Base-by-base conservation (phyloP, 345 rosid genomes). In the Salix caprea region DNA sequence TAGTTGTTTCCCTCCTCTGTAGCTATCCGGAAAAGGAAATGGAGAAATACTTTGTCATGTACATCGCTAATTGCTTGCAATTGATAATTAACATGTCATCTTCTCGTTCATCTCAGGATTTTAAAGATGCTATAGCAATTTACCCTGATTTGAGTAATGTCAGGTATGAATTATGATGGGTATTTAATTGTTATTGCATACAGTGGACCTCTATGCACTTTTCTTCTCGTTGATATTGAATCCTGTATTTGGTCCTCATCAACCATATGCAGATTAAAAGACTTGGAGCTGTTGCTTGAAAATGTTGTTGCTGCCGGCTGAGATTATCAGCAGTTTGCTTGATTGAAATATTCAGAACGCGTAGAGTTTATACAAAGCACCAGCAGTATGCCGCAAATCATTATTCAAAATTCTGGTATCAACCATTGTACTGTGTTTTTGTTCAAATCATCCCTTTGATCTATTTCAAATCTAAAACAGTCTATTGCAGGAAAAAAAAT, bases 81-180 rank as follows among this genome's bases (percentile, higher is more conserved):
- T 37, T 14, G 18, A 39, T 76, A 21, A 60, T 60, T 72, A 9
- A 75, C 54, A 34, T 71, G 67, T 58, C 54, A 15, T 66, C 52
- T 40, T 66, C 5, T 52, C 36, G 18, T 71, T 28, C 75, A 19
- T 18, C 75, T 30, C 91, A 92, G 99, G 97, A 95, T 82, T 95
- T 95, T 67, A 86, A 78, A 75, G 97, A 89, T 66, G 90, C 97
- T 14, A 83, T 92, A 15, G 90, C 94, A 44, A 82, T 83, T 54
- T 95, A 92, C 77, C 93, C 97, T 61, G 99, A 95, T 80, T 79
- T 95, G 85, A 84, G 90, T 75, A 85, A 83, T 60, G 92, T 92
- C 71, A 89, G 87, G 97, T 91, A 87, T 19, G n/a, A n/a, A n/a
- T n/a, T n/a, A n/a, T n/a, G 73, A 7, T 62, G 8, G 34, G 72